phyloP scores from a whole-genome alignment of 2,329 filamentous ascomycete genomes.

The Fusarium setosum region DNA sequence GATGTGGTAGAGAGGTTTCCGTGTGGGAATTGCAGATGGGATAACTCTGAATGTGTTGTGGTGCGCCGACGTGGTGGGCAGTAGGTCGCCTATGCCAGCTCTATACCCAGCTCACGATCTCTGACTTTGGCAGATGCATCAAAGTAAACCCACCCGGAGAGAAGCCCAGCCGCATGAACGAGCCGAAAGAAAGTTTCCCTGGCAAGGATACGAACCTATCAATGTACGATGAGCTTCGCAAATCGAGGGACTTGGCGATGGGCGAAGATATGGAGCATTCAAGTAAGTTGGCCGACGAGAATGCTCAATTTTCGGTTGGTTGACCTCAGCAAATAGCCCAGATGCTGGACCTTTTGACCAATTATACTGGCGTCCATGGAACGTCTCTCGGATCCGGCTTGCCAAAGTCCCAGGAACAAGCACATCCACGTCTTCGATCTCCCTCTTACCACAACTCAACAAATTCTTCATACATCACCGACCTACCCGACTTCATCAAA shows the following conservation, averaged over 20 bases:
- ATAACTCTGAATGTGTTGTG: conserved; percentile 68
- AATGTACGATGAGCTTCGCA: background rate
- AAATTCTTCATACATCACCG: background rate
- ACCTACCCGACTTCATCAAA: conserved; percentile 76
- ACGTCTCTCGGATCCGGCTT: background rate
- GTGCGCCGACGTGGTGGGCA: background rate
- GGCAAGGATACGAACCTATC: background rate
- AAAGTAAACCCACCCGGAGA: background rate
- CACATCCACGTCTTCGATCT: background rate
- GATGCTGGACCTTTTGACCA: background rate
- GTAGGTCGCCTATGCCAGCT: conserved; percentile 15
- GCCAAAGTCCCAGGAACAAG: background rate
- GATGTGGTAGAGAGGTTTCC: conserved; percentile 89
- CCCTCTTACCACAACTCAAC: conserved; percentile 47
- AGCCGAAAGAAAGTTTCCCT: background rate
- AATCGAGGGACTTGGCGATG: background rate
- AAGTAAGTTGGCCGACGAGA: background rate
- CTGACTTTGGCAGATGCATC: background rate
- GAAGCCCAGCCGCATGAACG: background rate
- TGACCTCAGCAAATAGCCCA: background rate
- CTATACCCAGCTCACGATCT: background rate
- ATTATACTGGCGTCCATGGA: background rate
- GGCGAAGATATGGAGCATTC: background rate
- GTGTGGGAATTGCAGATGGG: conserved; percentile 86
- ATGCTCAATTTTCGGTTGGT: too few relatives aligned